A percentile compares a stretch with the other conserved stretches of the same genome.
phyloP scores from a whole-genome alignment of 257 asterid genomes.

The Salvia miltiorrhiza region DNA sequence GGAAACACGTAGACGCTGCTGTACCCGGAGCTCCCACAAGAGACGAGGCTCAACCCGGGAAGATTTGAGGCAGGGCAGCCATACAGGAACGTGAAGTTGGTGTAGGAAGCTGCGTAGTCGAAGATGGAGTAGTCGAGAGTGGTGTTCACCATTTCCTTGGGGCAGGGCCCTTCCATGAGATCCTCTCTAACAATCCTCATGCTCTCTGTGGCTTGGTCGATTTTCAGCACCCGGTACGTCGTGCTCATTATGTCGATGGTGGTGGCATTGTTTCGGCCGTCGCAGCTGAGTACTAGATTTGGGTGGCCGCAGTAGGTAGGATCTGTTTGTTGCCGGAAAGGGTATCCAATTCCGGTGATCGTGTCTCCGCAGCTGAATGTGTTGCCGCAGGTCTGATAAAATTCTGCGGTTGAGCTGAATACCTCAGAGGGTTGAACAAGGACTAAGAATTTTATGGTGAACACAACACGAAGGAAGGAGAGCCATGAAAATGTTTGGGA shows the following conservation, averaged over 20 bases:
- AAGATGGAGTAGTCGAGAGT: slow-evolving; percentile 50
- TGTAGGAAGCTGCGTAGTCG: slow-evolving; percentile 31
- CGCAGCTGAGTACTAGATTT: slow-evolving; percentile 44
- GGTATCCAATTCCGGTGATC: slow-evolving; percentile 45
- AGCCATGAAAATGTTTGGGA: slow-evolving; percentile 25
- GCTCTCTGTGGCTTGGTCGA: slow-evolving; percentile 32
- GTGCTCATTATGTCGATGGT: slow-evolving; percentile 36
- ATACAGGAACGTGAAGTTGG: slow-evolving; percentile 55
- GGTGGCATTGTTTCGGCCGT: slow-evolving; percentile 26
- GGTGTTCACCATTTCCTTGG: slow-evolving; percentile 47
- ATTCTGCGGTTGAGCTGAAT: slow-evolving; percentile 20
- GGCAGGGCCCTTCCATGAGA: slow-evolving; percentile 41
- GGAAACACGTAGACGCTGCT: slow-evolving; percentile 30
- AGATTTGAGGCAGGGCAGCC: slow-evolving; percentile 39
- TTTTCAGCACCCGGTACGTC: slow-evolving; percentile 35
- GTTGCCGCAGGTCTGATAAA: slow-evolving; percentile 39
- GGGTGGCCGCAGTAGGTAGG: slow-evolving; percentile 75
- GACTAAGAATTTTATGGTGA: slow-evolving; percentile 8
- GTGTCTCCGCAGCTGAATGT: slow-evolving; percentile 48
- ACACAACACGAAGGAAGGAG: slow-evolving; percentile 20
- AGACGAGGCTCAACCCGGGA: slow-evolving; percentile 14
- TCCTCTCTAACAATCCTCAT: slow-evolving; percentile 62
- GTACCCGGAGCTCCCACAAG: slow-evolving; percentile 29
- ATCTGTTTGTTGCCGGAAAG: slow-evolving; percentile 45
- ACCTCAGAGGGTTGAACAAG: slow-evolving; percentile 26